These are phyloP conservation scores for Microcos paniculata DNA, from an alignment of 345 rosid species.

Conservation along the genomic window DNA sequence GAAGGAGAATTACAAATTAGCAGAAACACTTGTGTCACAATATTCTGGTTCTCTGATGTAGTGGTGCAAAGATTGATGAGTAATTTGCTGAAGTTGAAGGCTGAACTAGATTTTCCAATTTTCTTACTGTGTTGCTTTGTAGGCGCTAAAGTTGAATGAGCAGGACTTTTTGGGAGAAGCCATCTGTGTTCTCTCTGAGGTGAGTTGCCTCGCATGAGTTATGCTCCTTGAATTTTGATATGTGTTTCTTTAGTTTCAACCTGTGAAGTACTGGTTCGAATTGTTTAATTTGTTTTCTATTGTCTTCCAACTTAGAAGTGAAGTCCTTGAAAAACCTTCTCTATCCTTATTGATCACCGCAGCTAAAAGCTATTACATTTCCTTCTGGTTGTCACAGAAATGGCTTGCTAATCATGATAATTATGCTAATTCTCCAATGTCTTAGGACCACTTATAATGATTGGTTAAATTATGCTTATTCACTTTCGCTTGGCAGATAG, in stretches of 20 bases:
- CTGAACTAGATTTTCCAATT: too few relatives aligned
- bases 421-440: not conserved
- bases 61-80: not conserved
- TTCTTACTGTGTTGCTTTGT: conserved; percentile 20
- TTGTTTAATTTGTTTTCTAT: not conserved
- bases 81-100: too few relatives aligned
- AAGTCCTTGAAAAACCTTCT: conserved; percentile 5
- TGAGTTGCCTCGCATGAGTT: conserved; percentile 5
- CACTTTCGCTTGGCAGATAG: conserved; percentile 44
- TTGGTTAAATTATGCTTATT: not conserved
- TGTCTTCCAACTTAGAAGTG: not conserved
- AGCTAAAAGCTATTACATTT: too few relatives aligned
- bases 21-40: not conserved
- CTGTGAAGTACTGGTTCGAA: not conserved
- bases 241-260: not conserved
- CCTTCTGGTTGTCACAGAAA: too few relatives aligned
- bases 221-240: not conserved
- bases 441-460: not conserved
- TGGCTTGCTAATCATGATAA: too few relatives aligned
- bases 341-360: too few relatives aligned
- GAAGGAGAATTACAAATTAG: not conserved
- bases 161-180: conserved; percentile 84
- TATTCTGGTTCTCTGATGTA: not conserved
- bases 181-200: conserved; percentile 67
- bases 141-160: conserved; percentile 57